Evolutionary conservation across 2,329 filamentous ascomycete species (phyloP).

Genomic region (Botrytis fragariae): DNA sequence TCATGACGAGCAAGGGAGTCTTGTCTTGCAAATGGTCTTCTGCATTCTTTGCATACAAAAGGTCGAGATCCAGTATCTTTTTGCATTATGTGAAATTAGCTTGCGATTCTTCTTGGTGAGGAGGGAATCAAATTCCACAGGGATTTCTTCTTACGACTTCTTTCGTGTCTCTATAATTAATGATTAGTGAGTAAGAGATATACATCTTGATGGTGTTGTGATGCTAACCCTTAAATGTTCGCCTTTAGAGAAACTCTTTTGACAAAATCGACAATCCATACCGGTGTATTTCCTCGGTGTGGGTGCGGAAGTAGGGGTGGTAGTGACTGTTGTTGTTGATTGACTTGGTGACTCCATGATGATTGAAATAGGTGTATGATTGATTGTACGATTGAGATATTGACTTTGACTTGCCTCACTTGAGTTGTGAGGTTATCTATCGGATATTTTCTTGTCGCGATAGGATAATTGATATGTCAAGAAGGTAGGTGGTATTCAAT

Average conservation of each 20-base stretch:
- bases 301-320: neutral
- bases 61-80: conserved; percentile 35
- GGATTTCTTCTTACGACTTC: conserved; percentile 15
- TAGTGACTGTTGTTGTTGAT: neutral
- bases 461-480: neutral
- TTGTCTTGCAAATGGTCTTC: conserved; percentile 44
- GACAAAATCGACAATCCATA: conserved; percentile 42
- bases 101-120: conserved; percentile 27
- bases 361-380: neutral
- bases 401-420: neutral
- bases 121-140: neutral
- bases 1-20: conserved; percentile 47
- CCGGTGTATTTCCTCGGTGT: neutral
- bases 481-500: neutral
- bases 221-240: conserved; percentile 42
- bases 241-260: conserved; percentile 44
- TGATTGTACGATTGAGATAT: neutral
- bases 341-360: neutral
- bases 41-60: conserved; percentile 43
- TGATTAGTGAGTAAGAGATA: conserved; percentile 13
- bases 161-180: conserved; percentile 7
- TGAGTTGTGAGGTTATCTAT: neutral
- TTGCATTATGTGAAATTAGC: neutral
- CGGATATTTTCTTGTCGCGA: neutral
- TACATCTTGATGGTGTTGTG: neutral